Conservation (phyloP, 2,329 filamentous ascomycete species). For the Annulohypoxylon truncatum region DNA sequence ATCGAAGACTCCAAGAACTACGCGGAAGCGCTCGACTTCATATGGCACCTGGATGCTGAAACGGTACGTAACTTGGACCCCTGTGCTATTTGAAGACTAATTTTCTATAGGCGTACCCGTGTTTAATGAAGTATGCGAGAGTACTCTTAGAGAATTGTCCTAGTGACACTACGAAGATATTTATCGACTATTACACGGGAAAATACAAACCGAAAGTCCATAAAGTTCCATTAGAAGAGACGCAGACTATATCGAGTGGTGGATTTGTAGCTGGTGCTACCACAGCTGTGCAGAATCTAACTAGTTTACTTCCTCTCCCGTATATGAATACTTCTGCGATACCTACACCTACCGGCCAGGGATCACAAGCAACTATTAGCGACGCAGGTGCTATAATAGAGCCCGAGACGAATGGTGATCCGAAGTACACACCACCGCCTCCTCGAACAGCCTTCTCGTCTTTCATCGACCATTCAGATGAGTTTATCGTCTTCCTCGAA, state of each 20-base stretch:
- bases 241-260: constrained; percentile 53
- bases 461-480: constrained; percentile 91
- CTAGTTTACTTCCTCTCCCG: constrained; percentile 83
- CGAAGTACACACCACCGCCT: constrained; percentile 80
- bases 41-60: constrained; percentile 86
- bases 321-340: constrained; percentile 78
- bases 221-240: constrained; percentile 52
- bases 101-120: constrained; percentile 76
- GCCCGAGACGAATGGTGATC: constrained; percentile 57
- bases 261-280: constrained; percentile 70
- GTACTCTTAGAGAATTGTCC: constrained; percentile 90
- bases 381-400: constrained; percentile 65
- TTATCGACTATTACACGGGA: constrained; percentile 95
- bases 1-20: constrained; percentile 96
- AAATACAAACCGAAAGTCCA: constrained; percentile 80
- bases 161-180: constrained; percentile 82
- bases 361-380: constrained; percentile 62
- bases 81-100: constrained; percentile 15
- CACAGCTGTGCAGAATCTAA: constrained; percentile 86
- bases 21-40: constrained; percentile 87
- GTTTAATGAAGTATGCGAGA: constrained; percentile 94
- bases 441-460: constrained; percentile 93
- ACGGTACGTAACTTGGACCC: constrained; percentile 63
- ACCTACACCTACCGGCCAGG: constrained; percentile 63
- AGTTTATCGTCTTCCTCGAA: constrained; percentile 94